Conservation (phyloP, 129 eudicot genomes). For the Saposhnikovia divaricata region DNA sequence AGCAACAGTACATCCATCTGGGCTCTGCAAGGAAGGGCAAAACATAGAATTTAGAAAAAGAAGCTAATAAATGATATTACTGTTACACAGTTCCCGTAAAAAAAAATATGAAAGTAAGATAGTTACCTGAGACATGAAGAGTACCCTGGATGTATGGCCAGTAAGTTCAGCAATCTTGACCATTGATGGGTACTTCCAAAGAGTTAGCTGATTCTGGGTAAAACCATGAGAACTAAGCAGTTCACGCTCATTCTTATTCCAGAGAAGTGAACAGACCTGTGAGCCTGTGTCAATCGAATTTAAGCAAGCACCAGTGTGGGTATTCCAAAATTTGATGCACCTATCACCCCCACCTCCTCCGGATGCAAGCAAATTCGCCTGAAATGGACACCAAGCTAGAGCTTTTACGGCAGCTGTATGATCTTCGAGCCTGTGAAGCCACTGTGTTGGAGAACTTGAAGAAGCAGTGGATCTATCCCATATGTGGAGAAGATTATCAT, state of each 20-base stretch:
- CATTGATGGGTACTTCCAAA: slow-evolving; percentile 98
- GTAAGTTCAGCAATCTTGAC: slow-evolving; percentile 90
- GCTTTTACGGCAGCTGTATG: slow-evolving; percentile 96
- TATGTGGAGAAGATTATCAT: slow-evolving; percentile 90
- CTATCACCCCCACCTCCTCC: slow-evolving; percentile 93
- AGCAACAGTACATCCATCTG: slow-evolving; percentile 95
- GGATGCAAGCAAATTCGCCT: slow-evolving; percentile 71
- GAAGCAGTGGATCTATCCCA: slow-evolving; percentile 85
- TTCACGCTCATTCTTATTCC: slow-evolving; percentile 93
- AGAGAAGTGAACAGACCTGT: slow-evolving; percentile 78
- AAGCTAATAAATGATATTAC: background rate
- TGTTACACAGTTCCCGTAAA: too few species aligned
- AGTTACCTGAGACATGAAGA: slow-evolving; percentile 76
- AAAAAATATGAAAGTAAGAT: background rate
- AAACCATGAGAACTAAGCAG: slow-evolving; percentile 91
- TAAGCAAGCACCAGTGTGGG: slow-evolving; percentile 87
- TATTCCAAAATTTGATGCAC: slow-evolving; percentile 86
- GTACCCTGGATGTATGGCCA: slow-evolving; percentile 88
- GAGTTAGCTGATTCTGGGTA: slow-evolving; percentile 80
- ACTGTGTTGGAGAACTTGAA: slow-evolving; percentile 50
- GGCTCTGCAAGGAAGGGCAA: slow-evolving; percentile 39
- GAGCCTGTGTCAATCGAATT: slow-evolving; percentile 92
- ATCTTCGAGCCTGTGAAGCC: slow-evolving; percentile 86
- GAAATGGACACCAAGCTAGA: slow-evolving; percentile 97
- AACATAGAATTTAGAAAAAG: background rate